phyloP scores from a whole-genome alignment of 305 asterid species.

The Solanum chacoense region DNA sequence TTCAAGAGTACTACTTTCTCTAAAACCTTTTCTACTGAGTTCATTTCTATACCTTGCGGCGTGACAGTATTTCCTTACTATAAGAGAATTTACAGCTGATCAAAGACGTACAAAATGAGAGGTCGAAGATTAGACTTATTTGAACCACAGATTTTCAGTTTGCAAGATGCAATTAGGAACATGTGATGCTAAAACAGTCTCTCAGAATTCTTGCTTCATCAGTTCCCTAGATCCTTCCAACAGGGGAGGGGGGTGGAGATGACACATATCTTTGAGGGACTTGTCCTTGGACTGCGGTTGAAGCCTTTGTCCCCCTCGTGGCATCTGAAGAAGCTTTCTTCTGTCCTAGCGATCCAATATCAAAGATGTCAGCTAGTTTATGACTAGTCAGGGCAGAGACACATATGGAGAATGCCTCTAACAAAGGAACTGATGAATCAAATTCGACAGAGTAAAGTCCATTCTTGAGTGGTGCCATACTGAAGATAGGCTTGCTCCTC shows the following conservation, averaged over 20 bases:
- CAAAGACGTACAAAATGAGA: neutral
- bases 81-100: neutral
- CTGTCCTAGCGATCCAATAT: neutral
- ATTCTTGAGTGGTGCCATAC: conserved; percentile 48
- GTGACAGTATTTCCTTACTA: neutral
- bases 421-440: conserved; percentile 47
- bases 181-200: neutral
- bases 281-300: conserved; percentile 22
- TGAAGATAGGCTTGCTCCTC: conserved; percentile 43
- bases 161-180: neutral
- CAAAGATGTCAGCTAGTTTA: conserved; percentile 36
- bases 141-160: neutral
- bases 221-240: conserved; percentile 52
- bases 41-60: conserved; percentile 4
- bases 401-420: conserved; percentile 77
- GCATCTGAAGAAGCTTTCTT: conserved; percentile 15
- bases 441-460: conserved; percentile 54
- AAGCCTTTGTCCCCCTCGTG: conserved; percentile 14
- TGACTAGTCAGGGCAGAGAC: conserved; percentile 53
- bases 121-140: neutral
- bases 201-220: neutral
- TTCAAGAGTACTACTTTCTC: neutral
- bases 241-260: conserved; percentile 82
- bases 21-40: neutral
- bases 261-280: conserved; percentile 45